Percentiles rank a stretch among this genome's conserved stretches.
These are phyloP conservation scores for Myriosclerotinia scirpicola DNA, from an alignment of 2,329 filamentous ascomycete species.

Conservation along the genomic window DNA sequence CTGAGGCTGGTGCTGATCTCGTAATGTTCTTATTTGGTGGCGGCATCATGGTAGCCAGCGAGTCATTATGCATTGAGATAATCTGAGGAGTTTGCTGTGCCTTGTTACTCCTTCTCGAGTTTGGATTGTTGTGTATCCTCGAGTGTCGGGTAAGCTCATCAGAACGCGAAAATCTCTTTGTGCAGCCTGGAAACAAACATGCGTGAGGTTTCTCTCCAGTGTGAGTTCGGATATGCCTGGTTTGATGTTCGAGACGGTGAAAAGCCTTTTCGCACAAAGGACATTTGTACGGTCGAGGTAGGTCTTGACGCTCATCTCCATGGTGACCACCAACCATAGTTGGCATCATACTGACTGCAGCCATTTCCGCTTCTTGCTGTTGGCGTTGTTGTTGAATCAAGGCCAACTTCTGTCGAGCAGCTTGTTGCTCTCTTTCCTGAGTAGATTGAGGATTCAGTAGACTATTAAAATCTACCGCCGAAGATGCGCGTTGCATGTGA, in stretches of 20 bases:
- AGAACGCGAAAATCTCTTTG: conserved; percentile 93
- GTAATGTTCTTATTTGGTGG: conserved; percentile 79
- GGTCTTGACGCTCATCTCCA: conserved; percentile 55
- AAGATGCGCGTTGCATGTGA: conserved; percentile 76
- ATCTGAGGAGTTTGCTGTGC: conserved; percentile 52
- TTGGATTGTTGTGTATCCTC: conserved; percentile 98
- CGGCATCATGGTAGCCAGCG: conserved; percentile 68
- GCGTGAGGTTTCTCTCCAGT: conserved; percentile 98
- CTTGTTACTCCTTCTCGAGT: conserved; percentile 92
- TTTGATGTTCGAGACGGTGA: conserved; percentile 94
- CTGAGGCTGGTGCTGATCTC: conserved; percentile 83
- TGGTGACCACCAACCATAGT: conserved; percentile 40
- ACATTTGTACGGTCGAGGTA: conserved; percentile 97
- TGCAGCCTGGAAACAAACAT: conserved; percentile 93
- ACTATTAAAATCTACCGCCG: conserved; percentile 73
- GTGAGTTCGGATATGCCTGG: conserved; percentile 88
- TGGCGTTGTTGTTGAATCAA: conserved; percentile 39
- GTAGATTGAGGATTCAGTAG: conserved; percentile 64
- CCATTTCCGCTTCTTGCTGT: conserved; percentile 50
- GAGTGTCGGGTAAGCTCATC: conserved; percentile 97
- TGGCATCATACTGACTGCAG: conserved; percentile 47
- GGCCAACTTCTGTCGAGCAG: conserved; percentile 37
- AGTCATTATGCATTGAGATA: conserved; percentile 51
- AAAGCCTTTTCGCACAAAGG: conserved; percentile 98
- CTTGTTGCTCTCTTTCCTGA: conserved; percentile 40